phyloP scores from a whole-genome alignment of 176 grass and related monocot species.

The Oryza punctata region DNA sequence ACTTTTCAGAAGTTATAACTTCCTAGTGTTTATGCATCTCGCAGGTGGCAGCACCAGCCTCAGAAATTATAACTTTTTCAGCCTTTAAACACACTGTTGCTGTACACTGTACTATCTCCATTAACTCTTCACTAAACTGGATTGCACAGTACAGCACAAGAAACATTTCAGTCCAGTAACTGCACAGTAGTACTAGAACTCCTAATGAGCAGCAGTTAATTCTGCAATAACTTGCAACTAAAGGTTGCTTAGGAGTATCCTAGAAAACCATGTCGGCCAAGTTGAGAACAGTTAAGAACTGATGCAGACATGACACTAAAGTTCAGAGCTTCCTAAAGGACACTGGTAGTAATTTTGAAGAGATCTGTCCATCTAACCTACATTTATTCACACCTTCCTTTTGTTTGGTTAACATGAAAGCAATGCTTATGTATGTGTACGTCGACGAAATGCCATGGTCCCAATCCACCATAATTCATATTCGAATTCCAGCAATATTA shows the following conservation, averaged over 20 bases:
- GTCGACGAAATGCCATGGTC: conserved; percentile 30
- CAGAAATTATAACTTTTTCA: not conserved
- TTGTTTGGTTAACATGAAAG: conserved; percentile 33
- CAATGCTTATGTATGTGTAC: conserved; percentile 13
- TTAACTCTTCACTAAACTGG: not conserved
- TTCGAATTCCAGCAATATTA: conserved; percentile 28
- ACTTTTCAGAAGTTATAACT: not conserved
- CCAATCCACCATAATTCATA: conserved; percentile 12
- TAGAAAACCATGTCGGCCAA: not conserved
- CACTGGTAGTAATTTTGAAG: conserved; percentile 7
- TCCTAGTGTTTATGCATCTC: not conserved
- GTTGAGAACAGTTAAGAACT: not conserved
- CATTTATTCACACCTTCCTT: conserved; percentile 17
- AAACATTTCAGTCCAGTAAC: not conserved
- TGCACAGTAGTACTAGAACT: not conserved
- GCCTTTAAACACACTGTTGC: not conserved
- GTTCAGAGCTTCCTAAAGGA: not conserved
- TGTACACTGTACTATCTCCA: not conserved
- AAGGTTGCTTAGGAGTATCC: not conserved
- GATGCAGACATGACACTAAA: not conserved
- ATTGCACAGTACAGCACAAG: not conserved
- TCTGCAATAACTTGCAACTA: not conserved
- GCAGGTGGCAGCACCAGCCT: not conserved
- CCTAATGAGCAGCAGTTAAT: not conserved
- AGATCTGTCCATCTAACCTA: conserved; percentile 18